Conservation (phyloP, 2,329 filamentous ascomycete species). For the Spiromastix sp. region DNA sequence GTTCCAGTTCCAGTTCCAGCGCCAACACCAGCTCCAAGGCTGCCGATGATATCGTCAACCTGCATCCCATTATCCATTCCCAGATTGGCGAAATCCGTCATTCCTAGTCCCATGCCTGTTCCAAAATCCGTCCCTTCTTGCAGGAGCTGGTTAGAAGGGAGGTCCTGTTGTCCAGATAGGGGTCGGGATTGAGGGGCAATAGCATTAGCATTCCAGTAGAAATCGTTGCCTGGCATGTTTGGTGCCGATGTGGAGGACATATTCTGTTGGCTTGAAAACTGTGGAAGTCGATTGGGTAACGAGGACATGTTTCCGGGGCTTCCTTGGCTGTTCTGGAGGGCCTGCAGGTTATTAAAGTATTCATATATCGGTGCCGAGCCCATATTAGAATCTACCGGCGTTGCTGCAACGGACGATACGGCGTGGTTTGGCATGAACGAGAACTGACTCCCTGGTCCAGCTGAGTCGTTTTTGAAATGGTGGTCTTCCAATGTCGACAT, state of each 20-base stretch:
- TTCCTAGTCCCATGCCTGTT: slow-evolving; percentile 10
- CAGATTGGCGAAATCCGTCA: slow-evolving; percentile 16
- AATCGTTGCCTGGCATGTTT: slow-evolving; percentile 1
- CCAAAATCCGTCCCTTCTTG: slow-evolving; percentile 10
- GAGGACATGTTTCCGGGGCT: neutral
- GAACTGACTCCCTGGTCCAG: slow-evolving; percentile 6
- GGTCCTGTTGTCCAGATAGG: neutral
- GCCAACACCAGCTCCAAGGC: slow-evolving; percentile 1
- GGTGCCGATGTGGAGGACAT: neutral
- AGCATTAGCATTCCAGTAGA: slow-evolving; percentile 2
- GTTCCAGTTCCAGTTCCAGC: neutral
- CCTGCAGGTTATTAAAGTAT: slow-evolving; percentile 1
- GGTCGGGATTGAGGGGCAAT: slow-evolving; percentile 1
- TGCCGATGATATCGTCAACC: slow-evolving; percentile 34
- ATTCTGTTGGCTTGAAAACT: neutral
- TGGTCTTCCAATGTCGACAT: slow-evolving; percentile 36
- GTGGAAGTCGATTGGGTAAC: slow-evolving; percentile 1
- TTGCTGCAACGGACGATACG: slow-evolving; percentile 2
- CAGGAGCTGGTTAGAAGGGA: neutral
- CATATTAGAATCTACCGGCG: neutral
- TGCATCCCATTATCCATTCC: slow-evolving; percentile 18
- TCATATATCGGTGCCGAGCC: slow-evolving; percentile 1
- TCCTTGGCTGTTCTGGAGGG: neutral
- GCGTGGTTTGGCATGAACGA: slow-evolving; percentile 6
- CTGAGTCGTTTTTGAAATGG: slow-evolving; percentile 23